These are phyloP conservation scores for Macrocybe gigantea DNA, from an alignment of 768 basidiomycete species.

Conservation along the genomic window DNA sequence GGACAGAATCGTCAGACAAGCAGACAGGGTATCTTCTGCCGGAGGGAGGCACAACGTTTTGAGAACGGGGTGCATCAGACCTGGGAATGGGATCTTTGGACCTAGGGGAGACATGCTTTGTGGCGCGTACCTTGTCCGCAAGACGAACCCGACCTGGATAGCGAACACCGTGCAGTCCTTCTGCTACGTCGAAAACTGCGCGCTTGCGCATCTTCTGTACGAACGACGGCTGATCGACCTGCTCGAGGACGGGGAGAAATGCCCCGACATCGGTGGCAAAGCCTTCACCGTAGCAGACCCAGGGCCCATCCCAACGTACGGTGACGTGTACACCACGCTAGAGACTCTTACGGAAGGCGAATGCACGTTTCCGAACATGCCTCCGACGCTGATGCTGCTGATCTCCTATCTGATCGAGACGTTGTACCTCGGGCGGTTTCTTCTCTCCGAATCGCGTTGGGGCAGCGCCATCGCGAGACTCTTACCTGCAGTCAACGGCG, in stretches of 20 bases:
- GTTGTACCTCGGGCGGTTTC: slow-evolving; percentile 43
- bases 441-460: slow-evolving; percentile 22
- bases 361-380: slow-evolving; percentile 47
- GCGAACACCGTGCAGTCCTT: slow-evolving; percentile 54
- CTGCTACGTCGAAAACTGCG: slow-evolving; percentile 73
- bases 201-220: slow-evolving; percentile 65
- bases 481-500: slow-evolving; percentile 41
- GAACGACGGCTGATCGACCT: slow-evolving; percentile 64
- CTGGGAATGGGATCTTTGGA: slow-evolving; percentile 73
- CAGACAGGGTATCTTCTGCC: slow-evolving; percentile 26
- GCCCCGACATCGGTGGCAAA: slow-evolving; percentile 70
- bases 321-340: slow-evolving; percentile 55
- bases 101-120: slow-evolving; percentile 69
- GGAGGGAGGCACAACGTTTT: slow-evolving; percentile 21
- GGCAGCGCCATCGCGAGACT: slow-evolving; percentile 26
- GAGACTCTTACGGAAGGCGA: slow-evolving; percentile 52
- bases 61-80: slow-evolving; percentile 71
- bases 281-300: slow-evolving; percentile 64
- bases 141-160: slow-evolving; percentile 61
- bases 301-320: slow-evolving; percentile 54
- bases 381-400: slow-evolving; percentile 60
- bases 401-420: slow-evolving; percentile 54
- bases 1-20: slow-evolving; percentile 39
- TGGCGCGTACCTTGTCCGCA: slow-evolving; percentile 56
- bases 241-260: slow-evolving; percentile 15